These are phyloP conservation scores for Kockovaella imperatae DNA, from an alignment of 768 basidiomycete species.

Conservation along the genomic window DNA sequence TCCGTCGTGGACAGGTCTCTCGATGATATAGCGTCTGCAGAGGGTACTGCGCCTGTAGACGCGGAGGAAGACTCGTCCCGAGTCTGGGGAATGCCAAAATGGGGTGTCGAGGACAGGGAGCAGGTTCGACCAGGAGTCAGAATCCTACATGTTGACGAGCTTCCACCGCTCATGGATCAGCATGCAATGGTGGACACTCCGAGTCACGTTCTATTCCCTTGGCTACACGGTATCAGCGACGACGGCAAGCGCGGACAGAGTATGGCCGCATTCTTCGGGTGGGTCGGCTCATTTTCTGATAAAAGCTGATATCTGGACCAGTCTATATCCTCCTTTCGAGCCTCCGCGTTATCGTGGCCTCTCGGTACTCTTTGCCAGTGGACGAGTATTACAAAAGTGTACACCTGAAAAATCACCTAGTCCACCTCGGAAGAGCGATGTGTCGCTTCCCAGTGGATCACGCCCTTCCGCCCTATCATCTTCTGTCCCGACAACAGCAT, in stretches of 20 bases:
- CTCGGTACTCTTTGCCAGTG: slow-evolving; percentile 28
- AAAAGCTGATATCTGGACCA: slow-evolving; percentile 2
- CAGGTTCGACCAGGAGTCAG: slow-evolving; percentile 33
- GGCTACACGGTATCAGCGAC: slow-evolving; percentile 44
- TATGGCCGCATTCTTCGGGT: slow-evolving; percentile 43
- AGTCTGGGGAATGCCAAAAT: slow-evolving; percentile 39
- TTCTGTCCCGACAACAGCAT: too few relatives aligned
- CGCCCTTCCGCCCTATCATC: too few relatives aligned
- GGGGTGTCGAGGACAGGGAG: slow-evolving; percentile 34
- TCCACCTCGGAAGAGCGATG: too few relatives aligned
- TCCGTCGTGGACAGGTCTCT: slow-evolving; percentile 4
- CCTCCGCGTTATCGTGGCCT: slow-evolving; percentile 42
- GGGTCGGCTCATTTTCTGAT: slow-evolving; percentile 1
- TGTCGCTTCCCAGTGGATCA: slow-evolving; percentile 1
- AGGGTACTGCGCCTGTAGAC: slow-evolving; percentile 4
- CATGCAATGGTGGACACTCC: slow-evolving; percentile 38
- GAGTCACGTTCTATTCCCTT: slow-evolving; percentile 40
- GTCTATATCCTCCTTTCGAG: slow-evolving; percentile 33
- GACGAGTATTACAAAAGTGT: too few relatives aligned
- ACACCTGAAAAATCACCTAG: too few relatives aligned
- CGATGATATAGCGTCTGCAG: neutral
- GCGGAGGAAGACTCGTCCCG: slow-evolving; percentile 14
- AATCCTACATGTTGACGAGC: slow-evolving; percentile 30
- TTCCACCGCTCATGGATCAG: slow-evolving; percentile 28
- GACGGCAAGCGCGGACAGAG: slow-evolving; percentile 32